A percentile compares a stretch with the other conserved stretches of the same genome.
phyloP scores from a whole-genome alignment of 2,329 filamentous ascomycete species.

The Colletotrichum sp. region DNA sequence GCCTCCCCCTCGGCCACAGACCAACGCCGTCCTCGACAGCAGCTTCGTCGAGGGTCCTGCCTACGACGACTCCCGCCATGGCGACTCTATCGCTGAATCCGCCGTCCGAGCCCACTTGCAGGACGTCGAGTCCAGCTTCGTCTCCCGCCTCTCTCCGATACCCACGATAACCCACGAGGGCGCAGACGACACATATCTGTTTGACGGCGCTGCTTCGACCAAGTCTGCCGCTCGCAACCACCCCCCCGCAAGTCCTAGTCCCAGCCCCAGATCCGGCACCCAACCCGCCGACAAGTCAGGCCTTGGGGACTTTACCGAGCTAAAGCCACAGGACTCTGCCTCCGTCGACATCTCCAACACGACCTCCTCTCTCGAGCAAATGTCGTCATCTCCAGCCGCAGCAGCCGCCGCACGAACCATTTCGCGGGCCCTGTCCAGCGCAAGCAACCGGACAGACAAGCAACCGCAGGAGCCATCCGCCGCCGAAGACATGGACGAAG shows the following conservation, averaged over 20 bases:
- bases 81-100: slow-evolving; percentile 58
- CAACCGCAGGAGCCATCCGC: slow-evolving; percentile 25
- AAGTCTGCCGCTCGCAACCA: slow-evolving; percentile 38
- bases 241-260: slow-evolving; percentile 18
- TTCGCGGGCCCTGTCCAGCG: slow-evolving; percentile 55
- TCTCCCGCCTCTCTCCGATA: slow-evolving; percentile 63
- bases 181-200: slow-evolving; percentile 64
- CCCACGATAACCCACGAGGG: slow-evolving; percentile 50
- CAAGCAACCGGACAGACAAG: slow-evolving; percentile 34
- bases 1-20: slow-evolving; percentile 23
- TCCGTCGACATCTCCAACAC: slow-evolving; percentile 40
- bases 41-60: slow-evolving; percentile 48
- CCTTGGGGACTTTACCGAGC: slow-evolving; percentile 4
- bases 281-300: background rate
- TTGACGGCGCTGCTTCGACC: slow-evolving; percentile 47
- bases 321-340: slow-evolving; percentile 25
- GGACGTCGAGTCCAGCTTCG: slow-evolving; percentile 71
- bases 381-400: slow-evolving; percentile 62
- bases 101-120: slow-evolving; percentile 61
- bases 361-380: slow-evolving; percentile 56
- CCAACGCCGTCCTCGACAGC: slow-evolving; percentile 32
- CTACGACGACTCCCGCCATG: slow-evolving; percentile 39
- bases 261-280: background rate
- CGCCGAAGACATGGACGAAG: slow-evolving; percentile 28
- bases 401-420: slow-evolving; percentile 59